Conservation (phyloP, 2,329 filamentous ascomycete genomes). For the Epichloe bromicola region DNA sequence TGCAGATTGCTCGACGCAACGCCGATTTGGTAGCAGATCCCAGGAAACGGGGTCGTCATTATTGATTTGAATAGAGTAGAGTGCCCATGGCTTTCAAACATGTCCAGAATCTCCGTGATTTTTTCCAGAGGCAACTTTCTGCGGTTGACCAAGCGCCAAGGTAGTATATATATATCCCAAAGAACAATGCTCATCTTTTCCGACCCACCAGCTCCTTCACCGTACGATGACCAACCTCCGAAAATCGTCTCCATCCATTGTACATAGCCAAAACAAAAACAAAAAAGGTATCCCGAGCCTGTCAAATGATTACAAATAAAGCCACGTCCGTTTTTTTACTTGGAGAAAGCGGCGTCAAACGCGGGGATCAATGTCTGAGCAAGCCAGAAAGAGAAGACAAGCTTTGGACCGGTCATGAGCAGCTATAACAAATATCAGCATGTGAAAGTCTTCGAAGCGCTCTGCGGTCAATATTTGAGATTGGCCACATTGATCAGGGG, state of each 20-base stretch:
- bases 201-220: background rate
- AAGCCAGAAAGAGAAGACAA: slow-evolving; percentile 99
- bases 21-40: too few relatives aligned
- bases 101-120: background rate
- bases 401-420: slow-evolving; percentile 96
- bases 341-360: slow-evolving; percentile 46
- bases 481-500: background rate
- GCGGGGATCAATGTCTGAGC: slow-evolving; percentile 95
- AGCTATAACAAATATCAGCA: slow-evolving; percentile 35
- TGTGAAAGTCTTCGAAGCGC: slow-evolving; percentile 8
- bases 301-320: background rate
- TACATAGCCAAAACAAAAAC: background rate
- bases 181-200: background rate
- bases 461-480: background rate
- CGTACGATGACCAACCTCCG: background rate
- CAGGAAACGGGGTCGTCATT: background rate
- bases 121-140: background rate
- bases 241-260: background rate
- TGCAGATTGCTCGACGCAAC: too few relatives aligned
- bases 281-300: background rate
- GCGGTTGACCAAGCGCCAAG: background rate
- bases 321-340: background rate
- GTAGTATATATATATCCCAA: background rate
- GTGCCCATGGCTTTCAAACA: background rate
- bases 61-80: slow-evolving; percentile 1